These are phyloP conservation scores for Nitzschia inconspicua DNA, from an alignment of 108 stramenopile genomes.

Conservation along the genomic window DNA sequence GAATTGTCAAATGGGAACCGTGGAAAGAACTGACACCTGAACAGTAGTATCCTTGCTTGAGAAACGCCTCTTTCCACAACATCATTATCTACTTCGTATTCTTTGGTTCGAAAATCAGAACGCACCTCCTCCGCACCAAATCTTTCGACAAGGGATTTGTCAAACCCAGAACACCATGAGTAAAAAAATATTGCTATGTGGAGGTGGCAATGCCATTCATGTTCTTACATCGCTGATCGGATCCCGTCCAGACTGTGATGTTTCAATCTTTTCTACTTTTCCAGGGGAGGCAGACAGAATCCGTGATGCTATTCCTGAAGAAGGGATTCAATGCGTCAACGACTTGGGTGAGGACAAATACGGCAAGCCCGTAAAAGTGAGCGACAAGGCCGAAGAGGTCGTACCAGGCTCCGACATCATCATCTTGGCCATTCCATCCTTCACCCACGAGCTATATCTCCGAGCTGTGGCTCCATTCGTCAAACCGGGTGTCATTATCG, in stretches of 20 bases:
- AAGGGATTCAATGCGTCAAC: slow-evolving; percentile 41
- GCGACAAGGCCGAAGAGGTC: slow-evolving; percentile 26
- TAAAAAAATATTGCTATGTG: slow-evolving; percentile 48
- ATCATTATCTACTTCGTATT: no score
- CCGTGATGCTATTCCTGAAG: slow-evolving; percentile 31
- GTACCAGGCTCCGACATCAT: slow-evolving; percentile 25
- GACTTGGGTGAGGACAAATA: slow-evolving; percentile 38
- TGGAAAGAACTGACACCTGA: no score
- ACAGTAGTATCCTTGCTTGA: no score
- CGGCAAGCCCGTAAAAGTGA: slow-evolving; percentile 31
- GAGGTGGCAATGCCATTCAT: slow-evolving; percentile 56
- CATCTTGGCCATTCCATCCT: slow-evolving; percentile 44
- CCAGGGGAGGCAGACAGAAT: slow-evolving; percentile 48
- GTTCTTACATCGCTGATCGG: slow-evolving; percentile 32
- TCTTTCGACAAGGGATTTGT: no score
- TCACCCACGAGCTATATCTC: slow-evolving; percentile 44
- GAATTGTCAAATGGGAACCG: no score
- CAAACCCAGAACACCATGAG: no score
- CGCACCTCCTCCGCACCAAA: no score
- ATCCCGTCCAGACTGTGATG: slow-evolving; percentile 19
- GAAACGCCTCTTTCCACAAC: no score
- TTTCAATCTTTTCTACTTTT: slow-evolving; percentile 37
- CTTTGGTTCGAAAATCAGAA: no score
- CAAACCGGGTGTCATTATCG: slow-evolving; percentile 36
- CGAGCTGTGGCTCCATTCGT: slow-evolving; percentile 36